Evolutionary conservation across 345 rosid genomes (phyloP).

Genomic region (Brassica cretica): DNA sequence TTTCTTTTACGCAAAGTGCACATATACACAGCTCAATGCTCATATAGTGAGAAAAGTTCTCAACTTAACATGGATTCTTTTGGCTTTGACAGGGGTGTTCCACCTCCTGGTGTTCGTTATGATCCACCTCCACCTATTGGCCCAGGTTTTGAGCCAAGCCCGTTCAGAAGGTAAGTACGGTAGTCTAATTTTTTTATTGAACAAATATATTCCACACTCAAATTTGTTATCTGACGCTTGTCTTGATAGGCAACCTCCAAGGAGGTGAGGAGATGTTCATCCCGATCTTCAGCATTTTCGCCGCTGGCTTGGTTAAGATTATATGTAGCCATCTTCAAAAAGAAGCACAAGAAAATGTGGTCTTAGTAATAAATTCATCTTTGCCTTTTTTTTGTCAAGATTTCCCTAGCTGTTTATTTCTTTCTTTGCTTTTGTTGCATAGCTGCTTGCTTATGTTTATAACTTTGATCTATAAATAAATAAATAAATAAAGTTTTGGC

Average conservation of each 20-base stretch:
- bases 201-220: background rate
- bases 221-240: constrained; percentile 7
- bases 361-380: background rate
- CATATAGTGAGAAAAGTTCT: background rate
- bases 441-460: constrained; percentile 3
- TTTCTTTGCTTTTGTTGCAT: constrained; percentile 1
- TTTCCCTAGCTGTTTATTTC: background rate
- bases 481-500: constrained; percentile 5
- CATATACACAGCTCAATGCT: background rate
- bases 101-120: constrained; percentile 94
- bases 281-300: constrained; percentile 75
- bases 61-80: background rate
- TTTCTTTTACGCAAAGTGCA: constrained; percentile 6
- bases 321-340: constrained; percentile 40
- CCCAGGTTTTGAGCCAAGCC: constrained; percentile 62
- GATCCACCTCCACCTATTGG: constrained; percentile 48
- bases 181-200: background rate
- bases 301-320: constrained; percentile 46
- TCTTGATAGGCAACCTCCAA: constrained; percentile 53
- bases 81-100: constrained; percentile 57
- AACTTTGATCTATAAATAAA: background rate
- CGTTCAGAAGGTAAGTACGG: constrained; percentile 60
- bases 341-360: background rate
- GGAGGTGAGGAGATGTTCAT: constrained; percentile 57
- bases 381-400: background rate